phyloP scores from a whole-genome alignment of 495 filamentous ascomycete genomes.

The Hypoxylon fuscum region DNA sequence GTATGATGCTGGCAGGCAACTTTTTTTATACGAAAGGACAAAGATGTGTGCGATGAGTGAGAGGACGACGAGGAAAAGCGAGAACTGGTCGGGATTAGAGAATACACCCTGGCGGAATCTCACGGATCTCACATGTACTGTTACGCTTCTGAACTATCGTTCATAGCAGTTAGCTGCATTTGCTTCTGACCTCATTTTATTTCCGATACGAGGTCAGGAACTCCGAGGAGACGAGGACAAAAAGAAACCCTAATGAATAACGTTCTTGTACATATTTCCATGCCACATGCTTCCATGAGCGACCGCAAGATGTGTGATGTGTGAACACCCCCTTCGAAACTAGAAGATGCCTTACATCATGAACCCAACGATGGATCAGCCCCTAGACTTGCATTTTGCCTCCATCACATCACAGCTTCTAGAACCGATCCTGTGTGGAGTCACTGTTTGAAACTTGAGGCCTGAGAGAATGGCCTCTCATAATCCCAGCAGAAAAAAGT shows the following conservation, averaged over 20 bases:
- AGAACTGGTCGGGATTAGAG: constrained; percentile 6
- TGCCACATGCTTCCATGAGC: background rate
- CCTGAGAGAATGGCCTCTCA: no score
- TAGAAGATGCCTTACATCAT: no score
- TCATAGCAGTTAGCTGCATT: constrained; percentile 40
- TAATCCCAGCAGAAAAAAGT: background rate
- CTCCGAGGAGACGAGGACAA: constrained; percentile 15
- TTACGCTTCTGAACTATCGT: constrained; percentile 49
- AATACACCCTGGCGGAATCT: constrained; percentile 20
- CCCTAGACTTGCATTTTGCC: no score
- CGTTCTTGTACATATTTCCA: constrained; percentile 33
- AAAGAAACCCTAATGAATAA: constrained; percentile 27
- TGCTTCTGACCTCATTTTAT: constrained; percentile 13
- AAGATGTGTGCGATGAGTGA: background rate
- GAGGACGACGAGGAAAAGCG: constrained; percentile 7
- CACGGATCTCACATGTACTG: constrained; percentile 42
- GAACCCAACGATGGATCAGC: no score
- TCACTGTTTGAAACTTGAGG: constrained; percentile 1
- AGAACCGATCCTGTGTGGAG: no score
- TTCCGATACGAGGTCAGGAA: constrained; percentile 14
- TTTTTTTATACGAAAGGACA: background rate
- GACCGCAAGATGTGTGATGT: background rate
- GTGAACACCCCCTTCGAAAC: no score
- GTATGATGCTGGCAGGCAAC: background rate
- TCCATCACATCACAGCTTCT: no score